phyloP scores from a whole-genome alignment of 768 basidiomycete species.

The Cyathus striatus region DNA sequence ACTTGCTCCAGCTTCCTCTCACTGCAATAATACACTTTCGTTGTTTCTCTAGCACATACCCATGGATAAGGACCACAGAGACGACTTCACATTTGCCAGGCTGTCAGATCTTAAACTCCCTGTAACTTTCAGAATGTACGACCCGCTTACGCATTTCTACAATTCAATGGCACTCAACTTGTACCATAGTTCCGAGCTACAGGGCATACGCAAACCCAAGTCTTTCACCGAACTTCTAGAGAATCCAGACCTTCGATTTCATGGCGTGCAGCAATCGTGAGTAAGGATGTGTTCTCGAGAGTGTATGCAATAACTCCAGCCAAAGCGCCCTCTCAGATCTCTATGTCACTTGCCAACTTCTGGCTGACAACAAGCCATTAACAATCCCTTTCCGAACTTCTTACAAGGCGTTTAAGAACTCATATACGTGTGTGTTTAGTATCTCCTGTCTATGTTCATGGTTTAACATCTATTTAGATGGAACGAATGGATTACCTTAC shows the following conservation, averaged over 20 bases:
- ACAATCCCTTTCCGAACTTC: conserved; percentile 90
- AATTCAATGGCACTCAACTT: background rate
- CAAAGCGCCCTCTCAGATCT: conserved; percentile 84
- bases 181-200: conserved; percentile 66
- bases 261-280: conserved; percentile 80
- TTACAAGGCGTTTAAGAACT: conserved; percentile 87
- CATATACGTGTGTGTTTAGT: conserved; percentile 59
- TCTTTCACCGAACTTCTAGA: conserved; percentile 79
- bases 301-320: conserved; percentile 20
- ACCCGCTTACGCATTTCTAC: conserved; percentile 1
- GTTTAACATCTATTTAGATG: conserved; percentile 44
- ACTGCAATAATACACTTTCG: no score
- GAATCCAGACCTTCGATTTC: conserved; percentile 75
- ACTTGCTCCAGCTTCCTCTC: no score
- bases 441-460: background rate
- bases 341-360: conserved; percentile 88
- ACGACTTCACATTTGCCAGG: conserved; percentile 91
- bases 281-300: conserved; percentile 15
- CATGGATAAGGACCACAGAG: conserved; percentile 60
- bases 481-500: conserved; percentile 94
- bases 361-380: conserved; percentile 89
- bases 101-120: conserved; percentile 85
- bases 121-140: conserved; percentile 81
- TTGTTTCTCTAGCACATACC: no score
- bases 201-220: conserved; percentile 70